Conservation (phyloP, 2,329 filamentous ascomycete genomes). For the Aureobasidium vineae region DNA sequence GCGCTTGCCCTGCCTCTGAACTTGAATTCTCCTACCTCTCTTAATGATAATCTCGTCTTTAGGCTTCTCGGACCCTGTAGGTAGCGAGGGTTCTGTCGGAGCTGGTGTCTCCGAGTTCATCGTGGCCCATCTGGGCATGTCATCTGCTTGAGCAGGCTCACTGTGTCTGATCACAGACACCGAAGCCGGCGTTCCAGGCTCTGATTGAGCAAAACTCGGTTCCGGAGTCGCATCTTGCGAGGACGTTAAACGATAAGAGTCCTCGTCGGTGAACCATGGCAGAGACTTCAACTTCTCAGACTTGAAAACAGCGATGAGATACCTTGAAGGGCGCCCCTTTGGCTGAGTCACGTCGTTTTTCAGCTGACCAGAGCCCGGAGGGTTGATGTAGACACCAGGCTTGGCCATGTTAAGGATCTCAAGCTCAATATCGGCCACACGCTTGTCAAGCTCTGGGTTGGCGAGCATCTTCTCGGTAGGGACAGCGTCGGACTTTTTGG, state of each 20-base stretch:
- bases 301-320: conserved; percentile 47
- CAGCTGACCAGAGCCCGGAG: conserved; percentile 42
- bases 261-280: conserved; percentile 38
- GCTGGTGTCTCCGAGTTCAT: background rate
- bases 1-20: conserved; percentile 16
- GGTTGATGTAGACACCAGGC: conserved; percentile 47
- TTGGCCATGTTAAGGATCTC: conserved; percentile 36
- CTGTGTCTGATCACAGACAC: background rate
- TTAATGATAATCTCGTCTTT: conserved; percentile 21
- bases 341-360: conserved; percentile 33
- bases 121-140: background rate
- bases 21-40: conserved; percentile 17
- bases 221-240: conserved; percentile 1
- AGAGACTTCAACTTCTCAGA: conserved; percentile 38
- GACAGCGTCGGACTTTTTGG: background rate
- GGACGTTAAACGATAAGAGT: background rate
- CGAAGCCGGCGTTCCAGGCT: conserved; percentile 1
- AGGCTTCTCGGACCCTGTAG: background rate
- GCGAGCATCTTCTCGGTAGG: background rate
- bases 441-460: conserved; percentile 25
- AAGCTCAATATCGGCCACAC: conserved; percentile 34
- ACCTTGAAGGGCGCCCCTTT: conserved; percentile 45
- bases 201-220: background rate
- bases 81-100: background rate
- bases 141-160: background rate